Conservation (phyloP, 768 basidiomycete species). For the Strobilomyces confusus region DNA sequence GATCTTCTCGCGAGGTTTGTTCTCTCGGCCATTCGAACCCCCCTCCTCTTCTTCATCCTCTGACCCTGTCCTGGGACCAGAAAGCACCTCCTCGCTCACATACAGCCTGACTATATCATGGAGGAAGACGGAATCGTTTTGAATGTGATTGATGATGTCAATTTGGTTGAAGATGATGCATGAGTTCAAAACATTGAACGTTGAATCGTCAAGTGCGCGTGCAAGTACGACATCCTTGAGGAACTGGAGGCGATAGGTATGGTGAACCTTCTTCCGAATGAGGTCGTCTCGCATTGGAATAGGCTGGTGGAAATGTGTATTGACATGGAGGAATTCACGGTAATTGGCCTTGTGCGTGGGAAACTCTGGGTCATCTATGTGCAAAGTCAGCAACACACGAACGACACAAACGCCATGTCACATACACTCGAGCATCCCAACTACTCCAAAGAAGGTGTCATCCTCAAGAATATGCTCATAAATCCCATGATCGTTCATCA, state of each 20-base stretch:
- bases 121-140: conserved; percentile 71
- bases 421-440: conserved; percentile 97
- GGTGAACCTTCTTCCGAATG: conserved; percentile 88
- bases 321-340: conserved; percentile 84
- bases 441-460: conserved; percentile 86
- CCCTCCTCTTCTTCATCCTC: conserved; percentile 24
- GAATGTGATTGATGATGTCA: conserved; percentile 91
- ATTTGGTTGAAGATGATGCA: conserved; percentile 99
- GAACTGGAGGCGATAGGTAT: conserved; percentile 95
- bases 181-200: conserved; percentile 94
- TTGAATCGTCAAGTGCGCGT: conserved; percentile 90
- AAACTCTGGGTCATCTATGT: conserved; percentile 91
- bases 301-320: conserved; percentile 85
- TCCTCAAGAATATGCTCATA: conserved; percentile 95
- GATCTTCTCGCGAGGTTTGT: conserved; percentile 40
- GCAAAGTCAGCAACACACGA: conserved; percentile 13
- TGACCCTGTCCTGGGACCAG: conserved; percentile 33
- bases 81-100: conserved; percentile 65
- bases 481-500: conserved; percentile 91
- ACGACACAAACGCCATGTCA: conserved; percentile 11
- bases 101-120: conserved; percentile 74
- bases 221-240: conserved; percentile 98
- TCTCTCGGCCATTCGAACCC: conserved; percentile 29
- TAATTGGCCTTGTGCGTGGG: conserved; percentile 96
- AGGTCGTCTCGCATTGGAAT: conserved; percentile 71